Base-by-base conservation (phyloP, 2,329 filamentous ascomycete species). In the Trichoderma sp. region DNA sequence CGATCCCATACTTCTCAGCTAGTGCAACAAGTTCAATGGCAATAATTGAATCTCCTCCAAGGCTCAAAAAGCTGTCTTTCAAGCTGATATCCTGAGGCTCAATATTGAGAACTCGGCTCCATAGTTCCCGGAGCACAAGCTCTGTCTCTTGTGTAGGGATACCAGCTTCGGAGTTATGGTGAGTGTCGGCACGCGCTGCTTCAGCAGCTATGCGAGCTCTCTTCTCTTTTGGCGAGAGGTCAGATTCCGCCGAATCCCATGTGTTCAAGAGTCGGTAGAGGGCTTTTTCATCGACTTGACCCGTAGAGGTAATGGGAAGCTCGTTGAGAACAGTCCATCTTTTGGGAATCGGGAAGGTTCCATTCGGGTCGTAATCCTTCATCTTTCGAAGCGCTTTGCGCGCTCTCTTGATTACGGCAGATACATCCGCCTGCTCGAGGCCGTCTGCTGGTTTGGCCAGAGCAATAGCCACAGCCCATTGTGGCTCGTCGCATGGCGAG, bases 21-120 rank as follows among this genome's bases (percentile, higher is more conserved):
- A 57, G 24, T 24, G 63, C 53, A 58, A 66, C 69, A 10, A 74
- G 70, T 7, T 72, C 61, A 33, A 75, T 74, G n/a, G 74, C 72
- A 16, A 68, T 70, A 24, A 75, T 75, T 2, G 73, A 75, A 33
- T 74, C 73, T 19, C 73, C 73, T 14, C 73, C 73, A 37, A 75
- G 64, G 24, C 65, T 47, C 27, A 75, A 29, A 57, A 74, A 75
- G 27, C 59, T 71, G 35, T 72, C 71, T 16, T 43, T 64, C 13
- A 19, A 21, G n/a, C 61, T 35, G 4, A 64, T 64, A 31, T 55
- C 33, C 33, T 40, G 49, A 52, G 61, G 49, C 14, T 64, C 61
- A 21, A 55, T 27, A 43, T 55, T 55, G 33, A 64, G 61, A 29
- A 64, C 49, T 16, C 61, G 53, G 19, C 61, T 35, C 61, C 61